These are phyloP conservation scores for Desmodesmus armatus DNA, from an alignment of 139 green algal species.

Conservation along the genomic window DNA sequence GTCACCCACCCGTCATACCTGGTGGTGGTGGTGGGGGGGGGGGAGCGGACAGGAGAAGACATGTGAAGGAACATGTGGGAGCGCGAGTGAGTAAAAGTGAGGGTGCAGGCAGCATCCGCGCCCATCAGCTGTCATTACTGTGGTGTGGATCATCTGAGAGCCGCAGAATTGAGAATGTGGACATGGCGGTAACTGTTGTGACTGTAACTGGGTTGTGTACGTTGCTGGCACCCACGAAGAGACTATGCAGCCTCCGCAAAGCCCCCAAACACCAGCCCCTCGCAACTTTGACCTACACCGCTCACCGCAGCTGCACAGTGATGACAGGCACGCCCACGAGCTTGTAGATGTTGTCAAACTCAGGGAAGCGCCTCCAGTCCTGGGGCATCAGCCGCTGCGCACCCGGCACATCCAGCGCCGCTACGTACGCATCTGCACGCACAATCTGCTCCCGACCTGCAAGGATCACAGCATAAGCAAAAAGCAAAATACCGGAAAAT, in stretches of 20 bases:
- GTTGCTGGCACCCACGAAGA: no score
- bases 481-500: no score
- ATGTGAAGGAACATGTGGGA: background rate
- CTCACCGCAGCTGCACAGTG: constrained; percentile 92
- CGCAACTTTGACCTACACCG: no score
- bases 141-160: no score
- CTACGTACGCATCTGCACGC: constrained; percentile 91
- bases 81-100: background rate
- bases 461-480: no score
- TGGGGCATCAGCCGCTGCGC: constrained; percentile 90
- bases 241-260: no score
- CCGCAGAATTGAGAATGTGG: no score
- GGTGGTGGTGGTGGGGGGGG: background rate
- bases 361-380: constrained; percentile 71
- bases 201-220: no score
- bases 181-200: no score
- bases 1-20: constrained; percentile 97
- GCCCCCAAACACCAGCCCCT: no score
- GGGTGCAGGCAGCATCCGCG: background rate
- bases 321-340: constrained; percentile 96
- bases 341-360: constrained; percentile 95
- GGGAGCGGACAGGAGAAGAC: background rate
- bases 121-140: no score
- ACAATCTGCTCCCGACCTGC: constrained; percentile 69
- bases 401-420: constrained; percentile 95